Base-by-base conservation (phyloP, 1,284 basidiomycete species). In the Rhizoctonia solani region DNA sequence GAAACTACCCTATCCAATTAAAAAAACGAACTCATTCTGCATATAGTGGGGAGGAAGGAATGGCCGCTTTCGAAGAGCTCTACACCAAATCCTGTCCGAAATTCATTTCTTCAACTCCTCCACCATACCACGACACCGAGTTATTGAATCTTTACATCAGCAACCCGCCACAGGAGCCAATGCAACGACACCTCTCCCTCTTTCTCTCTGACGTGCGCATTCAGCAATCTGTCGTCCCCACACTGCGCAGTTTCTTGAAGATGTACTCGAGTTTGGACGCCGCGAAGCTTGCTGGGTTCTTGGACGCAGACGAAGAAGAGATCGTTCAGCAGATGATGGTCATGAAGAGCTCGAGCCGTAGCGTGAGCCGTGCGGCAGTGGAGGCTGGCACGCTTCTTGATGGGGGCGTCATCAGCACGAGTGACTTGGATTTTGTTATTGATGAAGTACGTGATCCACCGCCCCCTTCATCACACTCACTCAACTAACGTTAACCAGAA, bases 271-370 rank as follows among this genome's bases (percentile, higher is more conserved):
- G 90, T 47, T 85, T 99, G 54, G 95, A 94, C 69, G 89, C 95
- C 6, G 86, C 86, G 75, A 98, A 98, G 80, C 85, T 99, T 34
- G 90, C 96, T 1, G 87, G 87, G 70, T 96, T 98, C 84, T 81
- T 97, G 29, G 80, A 80, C 27, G 72, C 75, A 14, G 77, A 79
- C 46, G 95, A 98, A 79, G 95, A 98, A 76, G 91, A 94, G 76
- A 88, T 98, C 72, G 84, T 98, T 66, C 91, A 96, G 80, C 92
- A 95, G 83, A 86, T 98, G 83, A 98, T 98, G 93, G 89, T 95
- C 52, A 86, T 97, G 80, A 98, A 99, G 81, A 88, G 90, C 71
- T 87, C 88, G 1, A 92, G 90, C 72, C 85, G 91, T 75, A 87
- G 85, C 67, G 81, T 92, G 68, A 85, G 87, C 72, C 80, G 87